Percentiles rank a stretch among this genome's conserved stretches.
phyloP scores from a whole-genome alignment of 2,329 filamentous ascomycete species.

The Apiospora phragmitis region DNA sequence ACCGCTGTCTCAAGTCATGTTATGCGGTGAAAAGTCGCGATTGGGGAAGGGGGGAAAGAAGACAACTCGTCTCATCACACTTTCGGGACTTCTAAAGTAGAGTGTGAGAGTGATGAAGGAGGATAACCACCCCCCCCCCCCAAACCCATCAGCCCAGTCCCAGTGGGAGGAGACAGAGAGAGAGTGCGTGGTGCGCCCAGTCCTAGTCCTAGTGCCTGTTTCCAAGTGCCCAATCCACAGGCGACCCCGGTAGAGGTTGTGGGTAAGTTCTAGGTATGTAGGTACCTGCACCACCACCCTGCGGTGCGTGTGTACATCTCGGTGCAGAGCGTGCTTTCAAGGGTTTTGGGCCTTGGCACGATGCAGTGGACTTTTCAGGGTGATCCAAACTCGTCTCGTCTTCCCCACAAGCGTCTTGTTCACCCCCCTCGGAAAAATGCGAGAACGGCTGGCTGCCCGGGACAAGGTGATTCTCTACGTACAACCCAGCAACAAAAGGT shows the following conservation, averaged over 20 bases:
- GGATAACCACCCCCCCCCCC: not conserved
- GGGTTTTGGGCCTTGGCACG: not conserved
- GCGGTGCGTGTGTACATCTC: not conserved
- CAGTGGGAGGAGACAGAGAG: not conserved
- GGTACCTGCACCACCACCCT: not conserved
- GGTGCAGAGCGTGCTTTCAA: not conserved
- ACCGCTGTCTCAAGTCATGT: conserved; percentile 1
- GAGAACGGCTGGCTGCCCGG: not conserved
- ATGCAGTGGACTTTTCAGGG: conserved; percentile 7
- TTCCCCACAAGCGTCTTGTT: not conserved
- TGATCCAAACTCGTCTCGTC: conserved; percentile 7
- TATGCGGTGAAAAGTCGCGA: conserved; percentile 9
- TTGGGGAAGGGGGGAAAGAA: conserved; percentile 2
- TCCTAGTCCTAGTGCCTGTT: conserved; percentile 7
- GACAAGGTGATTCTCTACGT: not conserved
- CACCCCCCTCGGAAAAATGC: conserved; percentile 1
- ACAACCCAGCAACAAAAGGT: not conserved
- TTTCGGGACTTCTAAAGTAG: conserved; percentile 6
- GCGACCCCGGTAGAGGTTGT: not conserved
- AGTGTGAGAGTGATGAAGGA: not conserved
- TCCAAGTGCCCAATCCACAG: conserved; percentile 2
- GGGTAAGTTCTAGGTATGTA: not conserved
- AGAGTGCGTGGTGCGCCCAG: not conserved
- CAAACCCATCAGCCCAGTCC: not conserved
- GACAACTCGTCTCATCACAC: conserved; percentile 9